A percentile compares a stretch with the other conserved stretches of the same genome.
These are phyloP conservation scores for Penicillium manginii DNA, from an alignment of 495 filamentous ascomycete species.

Conservation along the genomic window DNA sequence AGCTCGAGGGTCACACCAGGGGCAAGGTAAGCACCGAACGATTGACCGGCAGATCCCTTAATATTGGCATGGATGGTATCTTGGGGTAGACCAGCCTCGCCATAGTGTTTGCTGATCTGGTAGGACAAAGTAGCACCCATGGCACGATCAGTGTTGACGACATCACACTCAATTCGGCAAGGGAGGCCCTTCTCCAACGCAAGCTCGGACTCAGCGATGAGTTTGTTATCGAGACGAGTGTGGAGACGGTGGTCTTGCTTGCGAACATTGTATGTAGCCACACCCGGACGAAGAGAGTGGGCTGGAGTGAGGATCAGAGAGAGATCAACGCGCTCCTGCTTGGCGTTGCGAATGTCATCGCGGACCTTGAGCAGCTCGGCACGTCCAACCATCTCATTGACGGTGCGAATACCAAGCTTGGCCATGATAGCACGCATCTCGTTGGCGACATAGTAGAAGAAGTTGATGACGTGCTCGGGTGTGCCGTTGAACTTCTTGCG, in stretches of 20 bases:
- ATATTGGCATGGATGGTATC: conserved; percentile 98
- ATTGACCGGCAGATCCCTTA: conserved; percentile 98
- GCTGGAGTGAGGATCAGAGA: conserved; percentile 96
- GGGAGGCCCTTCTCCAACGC: conserved; percentile 96
- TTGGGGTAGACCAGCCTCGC: conserved; percentile 86
- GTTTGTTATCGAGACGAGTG: conserved; percentile 95
- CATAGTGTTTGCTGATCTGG: conserved; percentile 91
- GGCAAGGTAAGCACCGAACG: conserved; percentile 94
- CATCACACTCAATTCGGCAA: conserved; percentile 93
- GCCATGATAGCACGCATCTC: conserved; percentile 99
- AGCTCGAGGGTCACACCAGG: conserved; percentile 95
- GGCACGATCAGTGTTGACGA: conserved; percentile 97
- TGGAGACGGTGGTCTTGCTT: conserved; percentile 97
- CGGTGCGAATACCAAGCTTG: conserved; percentile 87
- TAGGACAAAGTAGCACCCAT: conserved; percentile 96
- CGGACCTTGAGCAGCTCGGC: conserved; percentile 86
- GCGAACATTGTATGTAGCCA: conserved; percentile 97
- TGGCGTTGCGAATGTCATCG: conserved; percentile 84
- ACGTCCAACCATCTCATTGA: conserved; percentile 98
- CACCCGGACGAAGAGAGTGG: conserved; percentile 93
- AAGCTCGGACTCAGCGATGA: conserved; percentile 96
- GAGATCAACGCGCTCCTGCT: conserved; percentile 93
- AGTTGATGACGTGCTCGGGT: conserved; percentile 99
- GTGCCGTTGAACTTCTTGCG: conserved; percentile 94
- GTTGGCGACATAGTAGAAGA: conserved; percentile 99